phyloP scores from a whole-genome alignment of 768 basidiomycete species.

The Crepidotus variabilis region DNA sequence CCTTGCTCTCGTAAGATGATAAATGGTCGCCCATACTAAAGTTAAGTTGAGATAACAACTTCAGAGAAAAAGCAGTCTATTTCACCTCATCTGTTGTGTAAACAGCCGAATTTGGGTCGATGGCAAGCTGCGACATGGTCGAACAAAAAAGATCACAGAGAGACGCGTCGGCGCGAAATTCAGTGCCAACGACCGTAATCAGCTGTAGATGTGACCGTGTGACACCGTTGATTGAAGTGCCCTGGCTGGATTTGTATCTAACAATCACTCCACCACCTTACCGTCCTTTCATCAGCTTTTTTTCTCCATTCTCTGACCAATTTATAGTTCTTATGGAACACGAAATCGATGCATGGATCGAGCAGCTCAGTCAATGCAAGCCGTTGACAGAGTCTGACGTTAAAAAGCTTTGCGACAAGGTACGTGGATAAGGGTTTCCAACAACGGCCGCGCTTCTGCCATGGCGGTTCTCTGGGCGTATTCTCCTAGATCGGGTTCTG shows the following conservation, averaged over 20 bases:
- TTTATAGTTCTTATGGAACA: slow-evolving; percentile 40
- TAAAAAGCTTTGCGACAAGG: slow-evolving; percentile 99
- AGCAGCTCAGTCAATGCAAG: slow-evolving; percentile 95
- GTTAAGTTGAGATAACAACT: slow-evolving; percentile 11
- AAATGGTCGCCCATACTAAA: slow-evolving; percentile 91
- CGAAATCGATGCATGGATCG: slow-evolving; percentile 97
- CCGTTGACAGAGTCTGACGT: slow-evolving; percentile 94
- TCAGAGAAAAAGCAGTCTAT: background rate
- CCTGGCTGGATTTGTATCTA: slow-evolving; percentile 18
- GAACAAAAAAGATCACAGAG: slow-evolving; percentile 10
- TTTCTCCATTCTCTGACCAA: slow-evolving; percentile 26
- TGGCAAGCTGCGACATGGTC: slow-evolving; percentile 22
- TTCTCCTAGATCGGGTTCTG: slow-evolving; percentile 3
- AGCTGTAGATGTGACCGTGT: slow-evolving; percentile 28
- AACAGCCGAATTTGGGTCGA: slow-evolving; percentile 60
- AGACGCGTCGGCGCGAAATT: slow-evolving; percentile 23
- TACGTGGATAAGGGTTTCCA: slow-evolving; percentile 36
- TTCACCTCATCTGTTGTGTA: slow-evolving; percentile 85
- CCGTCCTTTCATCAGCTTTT: slow-evolving; percentile 27
- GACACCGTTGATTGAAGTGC: slow-evolving; percentile 15
- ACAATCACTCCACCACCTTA: slow-evolving; percentile 34
- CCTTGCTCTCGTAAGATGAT: slow-evolving; percentile 94
- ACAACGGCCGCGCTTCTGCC: slow-evolving; percentile 10
- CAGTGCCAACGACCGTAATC: slow-evolving; percentile 12
- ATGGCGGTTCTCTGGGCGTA: slow-evolving; percentile 5